A percentile compares a stretch with the other conserved stretches of the same genome.
Evolutionary conservation across 345 rosid genomes (phyloP).

Genomic region (Hibiscus syriacus): DNA sequence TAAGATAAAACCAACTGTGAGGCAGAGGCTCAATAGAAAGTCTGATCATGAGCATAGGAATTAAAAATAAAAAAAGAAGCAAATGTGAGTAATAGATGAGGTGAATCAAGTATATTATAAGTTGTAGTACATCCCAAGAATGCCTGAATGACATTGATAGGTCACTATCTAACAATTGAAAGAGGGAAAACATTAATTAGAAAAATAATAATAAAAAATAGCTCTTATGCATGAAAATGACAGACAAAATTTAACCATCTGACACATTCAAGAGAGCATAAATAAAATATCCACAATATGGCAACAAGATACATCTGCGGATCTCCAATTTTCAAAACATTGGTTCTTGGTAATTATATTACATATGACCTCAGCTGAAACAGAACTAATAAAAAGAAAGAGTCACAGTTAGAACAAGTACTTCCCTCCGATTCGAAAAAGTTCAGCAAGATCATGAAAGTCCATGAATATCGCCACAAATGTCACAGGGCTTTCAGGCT

Average conservation of each 20-base stretch:
- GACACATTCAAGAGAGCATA: too few species aligned
- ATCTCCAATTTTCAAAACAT: background rate
- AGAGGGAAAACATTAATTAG: background rate
- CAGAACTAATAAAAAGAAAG: background rate
- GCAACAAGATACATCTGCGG: too few species aligned
- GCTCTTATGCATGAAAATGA: background rate
- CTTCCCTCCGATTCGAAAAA: background rate
- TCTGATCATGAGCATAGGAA: background rate
- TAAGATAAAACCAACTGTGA: background rate
- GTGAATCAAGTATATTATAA: background rate
- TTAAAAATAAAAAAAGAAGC: background rate
- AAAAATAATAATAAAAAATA: background rate
- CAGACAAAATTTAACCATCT: background rate
- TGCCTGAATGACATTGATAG: background rate
- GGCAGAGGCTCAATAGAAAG: background rate
- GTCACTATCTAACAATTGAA: background rate
- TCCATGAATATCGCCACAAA: constrained; percentile 98
- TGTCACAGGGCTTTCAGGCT: constrained; percentile 99
- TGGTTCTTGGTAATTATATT: background rate
- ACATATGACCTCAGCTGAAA: background rate
- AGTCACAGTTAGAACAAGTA: background rate
- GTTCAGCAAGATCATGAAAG: constrained; percentile 99
- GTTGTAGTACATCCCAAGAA: background rate
- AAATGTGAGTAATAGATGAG: background rate
- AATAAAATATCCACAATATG: too few species aligned